A percentile compares a stretch with the other conserved stretches of the same genome.
Evolutionary conservation across 768 basidiomycete genomes (phyloP).

Genomic region (Podaxis sp.): DNA sequence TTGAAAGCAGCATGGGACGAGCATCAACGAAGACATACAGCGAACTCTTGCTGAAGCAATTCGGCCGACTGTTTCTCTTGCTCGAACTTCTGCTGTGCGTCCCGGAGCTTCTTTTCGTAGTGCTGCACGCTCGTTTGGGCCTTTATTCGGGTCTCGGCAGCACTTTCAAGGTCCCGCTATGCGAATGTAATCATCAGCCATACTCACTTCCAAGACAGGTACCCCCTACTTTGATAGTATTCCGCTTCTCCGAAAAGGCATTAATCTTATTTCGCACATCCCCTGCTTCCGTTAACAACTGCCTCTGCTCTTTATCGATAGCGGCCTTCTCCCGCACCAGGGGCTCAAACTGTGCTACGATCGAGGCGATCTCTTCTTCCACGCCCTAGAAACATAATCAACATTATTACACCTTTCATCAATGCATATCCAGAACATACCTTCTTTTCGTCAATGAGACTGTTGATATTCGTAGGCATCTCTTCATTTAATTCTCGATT

Average conservation of each 20-base stretch:
- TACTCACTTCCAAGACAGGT: neutral
- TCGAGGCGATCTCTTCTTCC: slow-evolving; percentile 47
- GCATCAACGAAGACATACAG: slow-evolving; percentile 37
- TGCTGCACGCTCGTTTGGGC: slow-evolving; percentile 49
- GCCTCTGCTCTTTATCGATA: slow-evolving; percentile 44
- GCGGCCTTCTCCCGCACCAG: slow-evolving; percentile 44
- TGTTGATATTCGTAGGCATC: slow-evolving; percentile 61
- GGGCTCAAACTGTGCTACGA: slow-evolving; percentile 50
- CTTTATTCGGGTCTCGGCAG: slow-evolving; percentile 46
- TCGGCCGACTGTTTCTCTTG: slow-evolving; percentile 45
- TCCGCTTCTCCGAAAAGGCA: slow-evolving; percentile 47
- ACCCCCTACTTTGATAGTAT: slow-evolving; percentile 43
- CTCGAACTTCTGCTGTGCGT: slow-evolving; percentile 46
- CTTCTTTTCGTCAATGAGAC: slow-evolving; percentile 52
- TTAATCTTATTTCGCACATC: slow-evolving; percentile 47
- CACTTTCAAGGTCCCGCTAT: slow-evolving; percentile 51
- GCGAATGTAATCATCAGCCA: slow-evolving; percentile 9
- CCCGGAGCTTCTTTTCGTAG: slow-evolving; percentile 52
- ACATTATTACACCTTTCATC: neutral
- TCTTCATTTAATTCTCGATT: slow-evolving; percentile 69
- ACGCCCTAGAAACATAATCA: slow-evolving; percentile 42
- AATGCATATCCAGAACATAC: slow-evolving; percentile 32
- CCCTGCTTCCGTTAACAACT: slow-evolving; percentile 43
- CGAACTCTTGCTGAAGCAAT: slow-evolving; percentile 61
- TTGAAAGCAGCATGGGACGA: neutral